Base-by-base conservation (phyloP, 345 rosid species). In the Iberis pinnata region DNA sequence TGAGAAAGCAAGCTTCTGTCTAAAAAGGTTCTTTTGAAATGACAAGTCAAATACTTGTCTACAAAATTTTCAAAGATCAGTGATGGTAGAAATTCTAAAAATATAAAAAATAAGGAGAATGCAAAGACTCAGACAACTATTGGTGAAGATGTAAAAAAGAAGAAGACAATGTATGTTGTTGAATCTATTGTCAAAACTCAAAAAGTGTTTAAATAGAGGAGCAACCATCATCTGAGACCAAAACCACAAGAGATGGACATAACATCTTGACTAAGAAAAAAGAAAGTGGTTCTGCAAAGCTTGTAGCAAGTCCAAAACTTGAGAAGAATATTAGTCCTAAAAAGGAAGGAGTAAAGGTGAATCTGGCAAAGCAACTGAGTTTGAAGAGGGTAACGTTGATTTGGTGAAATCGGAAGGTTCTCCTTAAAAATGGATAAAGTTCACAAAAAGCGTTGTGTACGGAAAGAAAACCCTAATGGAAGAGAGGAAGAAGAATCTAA, bases 351-450 rank as follows among this genome's bases (percentile, higher is more conserved):
- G 51, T 50, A 36, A 54, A 54, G 35, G 51, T 33, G 38, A 60
- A 32, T 42, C 53, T 51, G 36, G 56, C 66, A 5, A 68, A 64
- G 37, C 53, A 65, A 50, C 27, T 72, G 44, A 70, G 47, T 36
- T 84, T 80, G 63, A 76, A 68, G 73, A 80, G 70, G 83, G 83
- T 46, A 86, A 70, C 70, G 60, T 69, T 60, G 52, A 82, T 52
- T 84, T 76, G 0, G 61, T 73, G 8, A 67, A 67, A 49, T 22
- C 72, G 3, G 79, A 79, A 50, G 60, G 55, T 15, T 51, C 33
- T 35, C 58, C 73, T 32, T 76, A 82, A 14, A 76, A 55, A 76
- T 75, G 76, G 72, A 73, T 70, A 41, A 83, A 70, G 56, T 86
- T 86, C 73, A 70, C 67, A 61, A 31, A 62, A 75, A 74, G 57